Conservation (phyloP, 805 yeast genomes). For the Barnettozyma vustinii region DNA sequence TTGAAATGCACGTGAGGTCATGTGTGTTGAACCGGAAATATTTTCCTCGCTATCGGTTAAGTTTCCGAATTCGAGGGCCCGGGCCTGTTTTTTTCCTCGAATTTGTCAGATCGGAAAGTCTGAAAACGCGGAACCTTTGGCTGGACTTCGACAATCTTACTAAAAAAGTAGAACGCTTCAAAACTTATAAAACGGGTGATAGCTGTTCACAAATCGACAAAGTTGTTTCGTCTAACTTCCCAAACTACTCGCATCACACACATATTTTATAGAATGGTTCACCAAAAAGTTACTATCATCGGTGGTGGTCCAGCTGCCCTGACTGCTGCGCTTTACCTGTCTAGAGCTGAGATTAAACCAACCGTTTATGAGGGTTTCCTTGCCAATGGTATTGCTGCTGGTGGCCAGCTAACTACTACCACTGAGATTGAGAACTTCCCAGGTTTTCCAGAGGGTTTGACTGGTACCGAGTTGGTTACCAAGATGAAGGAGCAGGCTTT, state of each 20-base stretch:
- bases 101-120: not conserved
- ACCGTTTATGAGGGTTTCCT: constrained; percentile 88
- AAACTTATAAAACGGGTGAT: constrained; percentile 7
- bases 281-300: constrained; percentile 77
- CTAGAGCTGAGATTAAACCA: constrained; percentile 95
- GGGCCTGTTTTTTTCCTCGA: not conserved
- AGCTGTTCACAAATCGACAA: not conserved
- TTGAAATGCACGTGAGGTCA: not conserved
- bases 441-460: constrained; percentile 92
- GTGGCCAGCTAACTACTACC: constrained; percentile 98
- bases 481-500: constrained; percentile 85
- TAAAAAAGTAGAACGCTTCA: not conserved
- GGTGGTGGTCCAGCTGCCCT: constrained; percentile 99
- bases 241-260: not conserved
- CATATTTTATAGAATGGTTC: constrained; percentile 52
- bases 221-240: constrained; percentile 2
- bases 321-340: constrained; percentile 95
- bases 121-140: not conserved
- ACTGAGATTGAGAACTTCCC: constrained; percentile 99
- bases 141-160: constrained; percentile 6
- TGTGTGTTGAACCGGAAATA: not conserved
- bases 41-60: not conserved
- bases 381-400: constrained; percentile 98
- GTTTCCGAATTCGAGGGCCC: constrained; percentile 1
- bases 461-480: constrained; percentile 88